phyloP scores from a whole-genome alignment of 352 stramenopile species.

The Thalassiosira mediterranea region DNA sequence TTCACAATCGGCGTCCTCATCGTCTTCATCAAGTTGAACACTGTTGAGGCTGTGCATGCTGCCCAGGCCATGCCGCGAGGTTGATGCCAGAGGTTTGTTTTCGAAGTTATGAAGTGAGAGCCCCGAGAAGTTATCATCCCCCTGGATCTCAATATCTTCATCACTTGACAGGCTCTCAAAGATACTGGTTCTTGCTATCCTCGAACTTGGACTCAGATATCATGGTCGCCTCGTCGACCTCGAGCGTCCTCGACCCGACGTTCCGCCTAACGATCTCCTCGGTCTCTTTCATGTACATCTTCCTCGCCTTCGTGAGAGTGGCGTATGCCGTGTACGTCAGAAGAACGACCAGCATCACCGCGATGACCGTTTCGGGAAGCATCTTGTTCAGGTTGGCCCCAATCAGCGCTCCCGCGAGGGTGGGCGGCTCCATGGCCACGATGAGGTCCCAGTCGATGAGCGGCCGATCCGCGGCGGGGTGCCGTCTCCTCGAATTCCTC shows the following conservation, averaged over 20 bases:
- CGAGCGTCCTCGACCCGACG: constrained; percentile 25
- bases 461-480: constrained; percentile 90
- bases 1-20: too few species aligned
- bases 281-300: constrained; percentile 87
- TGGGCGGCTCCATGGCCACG: constrained; percentile 97
- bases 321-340: constrained; percentile 88
- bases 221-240: constrained; percentile 65
- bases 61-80: too few species aligned
- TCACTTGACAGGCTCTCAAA: constrained; percentile 21
- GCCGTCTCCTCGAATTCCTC: constrained; percentile 92
- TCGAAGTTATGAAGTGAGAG: constrained; percentile 15
- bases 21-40: constrained; percentile 14
- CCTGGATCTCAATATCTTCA: constrained; percentile 1
- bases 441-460: constrained; percentile 98
- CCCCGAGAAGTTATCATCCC: constrained; percentile 8
- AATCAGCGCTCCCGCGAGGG: constrained; percentile 83
- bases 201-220: constrained; percentile 19
- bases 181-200: constrained; percentile 29
- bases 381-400: constrained; percentile 92
- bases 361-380: constrained; percentile 89
- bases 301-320: constrained; percentile 90
- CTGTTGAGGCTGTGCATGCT: constrained; percentile 22
- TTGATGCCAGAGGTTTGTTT: constrained; percentile 4
- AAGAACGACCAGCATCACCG: constrained; percentile 89
- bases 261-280: constrained; percentile 26